Evolutionary conservation across 257 asterid genomes (phyloP), one percentile per base, ranked within the genome.

Genomic region (Solanum infundibuliforme): DNA sequence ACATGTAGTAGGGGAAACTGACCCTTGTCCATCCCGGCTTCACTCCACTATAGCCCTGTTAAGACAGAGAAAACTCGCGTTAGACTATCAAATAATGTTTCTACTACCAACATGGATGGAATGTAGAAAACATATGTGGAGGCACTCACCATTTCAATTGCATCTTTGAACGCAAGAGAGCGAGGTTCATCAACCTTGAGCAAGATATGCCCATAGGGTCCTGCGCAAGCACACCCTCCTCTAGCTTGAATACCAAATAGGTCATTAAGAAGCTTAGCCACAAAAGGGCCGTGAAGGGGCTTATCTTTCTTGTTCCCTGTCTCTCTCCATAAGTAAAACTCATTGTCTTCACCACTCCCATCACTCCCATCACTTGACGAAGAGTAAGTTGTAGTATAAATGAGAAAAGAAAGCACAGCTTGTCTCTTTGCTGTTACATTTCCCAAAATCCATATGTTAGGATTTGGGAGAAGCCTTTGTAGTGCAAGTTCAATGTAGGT

Each of bases 1-100:
- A 90, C 98, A 93, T 93, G 92, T 95, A 92, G 91, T 93, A 94
- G 8, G 98, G 93, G 83, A 95, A 93, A 91, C 98, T 93, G 79
- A 95, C 92, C 74, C 98, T 91, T 73, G 98, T 92, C 98, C 98
- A 95, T 85, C 98, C 98, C 0, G 95, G 96, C 92, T 94, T 95
- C 43, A 91, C 87, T 77, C 98, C 98, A 8, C 23, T 65, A 71
- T 93, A 94, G n/a, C 98, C 95, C 98, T 94, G 92, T 48, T 20
- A 21, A 79, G 35, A 38, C 35, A 14, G 7, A 41, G 55, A 75
- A 4, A 75, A 75, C 52, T 38, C 21, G 16, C 4, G 12, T 75
- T 18, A 75, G 58, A 75, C 83, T 75, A 38, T 38, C 83, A 23
- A 38, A 38, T 38, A 75, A 11, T 75, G 7, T 36, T 35, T 75